phyloP scores from a whole-genome alignment of 805 yeast species.

The Torulaspora quercuum region DNA sequence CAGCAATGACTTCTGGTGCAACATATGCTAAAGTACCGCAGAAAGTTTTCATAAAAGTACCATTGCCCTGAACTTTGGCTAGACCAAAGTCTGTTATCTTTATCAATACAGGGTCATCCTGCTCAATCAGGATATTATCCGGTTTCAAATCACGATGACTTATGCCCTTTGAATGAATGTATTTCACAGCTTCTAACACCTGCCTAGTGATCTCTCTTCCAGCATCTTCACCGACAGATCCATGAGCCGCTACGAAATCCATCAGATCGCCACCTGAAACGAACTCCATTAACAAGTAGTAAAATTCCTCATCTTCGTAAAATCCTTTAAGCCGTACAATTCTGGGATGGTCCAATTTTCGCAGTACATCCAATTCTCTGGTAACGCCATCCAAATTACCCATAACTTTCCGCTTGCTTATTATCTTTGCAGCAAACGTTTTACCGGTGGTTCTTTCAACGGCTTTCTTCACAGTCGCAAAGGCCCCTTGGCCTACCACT shows the following conservation, averaged over 20 bases:
- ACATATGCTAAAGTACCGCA: slow-evolving; percentile 97
- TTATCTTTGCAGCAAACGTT: slow-evolving; percentile 87
- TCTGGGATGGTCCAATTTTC: slow-evolving; percentile 76
- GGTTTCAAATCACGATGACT: slow-evolving; percentile 97
- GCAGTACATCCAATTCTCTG: slow-evolving; percentile 78
- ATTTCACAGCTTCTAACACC: slow-evolving; percentile 74
- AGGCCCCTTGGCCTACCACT: slow-evolving; percentile 96
- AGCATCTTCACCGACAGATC: slow-evolving; percentile 87
- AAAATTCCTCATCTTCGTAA: slow-evolving; percentile 75
- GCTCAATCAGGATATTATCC: slow-evolving; percentile 86
- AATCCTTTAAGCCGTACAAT: slow-evolving; percentile 80
- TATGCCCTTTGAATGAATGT: slow-evolving; percentile 85
- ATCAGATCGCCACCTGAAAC: slow-evolving; percentile 96
- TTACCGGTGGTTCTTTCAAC: slow-evolving; percentile 81
- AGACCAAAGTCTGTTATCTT: slow-evolving; percentile 95
- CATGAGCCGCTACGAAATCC: slow-evolving; percentile 94
- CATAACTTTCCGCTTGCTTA: slow-evolving; percentile 73
- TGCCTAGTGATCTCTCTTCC: slow-evolving; percentile 84
- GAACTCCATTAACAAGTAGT: slow-evolving; percentile 90
- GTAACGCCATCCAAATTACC: slow-evolving; percentile 79
- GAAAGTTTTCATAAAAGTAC: slow-evolving; percentile 88
- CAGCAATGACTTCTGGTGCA: slow-evolving; percentile 84
- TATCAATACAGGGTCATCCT: slow-evolving; percentile 86
- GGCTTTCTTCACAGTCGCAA: slow-evolving; percentile 91
- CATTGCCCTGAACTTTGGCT: slow-evolving; percentile 83